Evolutionary conservation across 495 filamentous ascomycete species (phyloP), one percentile per base, ranked within the genome.

Genomic region (Daldinia concentrica): DNA sequence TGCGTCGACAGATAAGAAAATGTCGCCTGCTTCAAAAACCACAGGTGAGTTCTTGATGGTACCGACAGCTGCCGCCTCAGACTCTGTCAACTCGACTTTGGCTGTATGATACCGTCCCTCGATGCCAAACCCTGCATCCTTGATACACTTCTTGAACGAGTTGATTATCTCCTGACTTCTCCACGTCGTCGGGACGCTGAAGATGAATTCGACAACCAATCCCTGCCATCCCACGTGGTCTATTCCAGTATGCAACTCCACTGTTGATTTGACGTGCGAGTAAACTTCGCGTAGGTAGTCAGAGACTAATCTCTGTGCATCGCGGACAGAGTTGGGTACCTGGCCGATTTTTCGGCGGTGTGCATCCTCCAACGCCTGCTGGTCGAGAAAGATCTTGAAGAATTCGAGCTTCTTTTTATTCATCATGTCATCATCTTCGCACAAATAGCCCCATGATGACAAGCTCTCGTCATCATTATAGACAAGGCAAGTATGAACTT

Each of bases 151-250:
- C 67, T 83, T 81, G 59, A 87, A 90, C 60, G 83, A 78, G 72
- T 88, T 85, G 50, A 92, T 83, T 59, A 87, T 86, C 2, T 82
- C 79, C 30, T 84, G 79, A 61, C 83, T 85, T 34, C 84, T 85
- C 90, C 90, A 92, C 5, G 89, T 90, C 8, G 89, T 91, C 9
- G 90, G 90, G 4, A 90, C 88, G 64, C 86, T 88, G 74, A 91
- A 91, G 29, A 90, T 77, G 71, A 90, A 91, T 69, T 90, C 87
- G 22, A 90, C 84, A 4, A 75, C 81, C 43, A 82, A 76, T 58
- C 79, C 77, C 34, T 68, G 71, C 85, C 87, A 90, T 29, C 79
- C 72, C 19, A 82, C 68, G 36, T 79, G 77, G 14, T 69, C 58
- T 26, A 74, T 65, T 0, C 79, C 80, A 4, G 73, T 77, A 59